These are phyloP conservation scores for Populus ilicifolia DNA, from an alignment of 345 rosid genomes.

Conservation along the genomic window DNA sequence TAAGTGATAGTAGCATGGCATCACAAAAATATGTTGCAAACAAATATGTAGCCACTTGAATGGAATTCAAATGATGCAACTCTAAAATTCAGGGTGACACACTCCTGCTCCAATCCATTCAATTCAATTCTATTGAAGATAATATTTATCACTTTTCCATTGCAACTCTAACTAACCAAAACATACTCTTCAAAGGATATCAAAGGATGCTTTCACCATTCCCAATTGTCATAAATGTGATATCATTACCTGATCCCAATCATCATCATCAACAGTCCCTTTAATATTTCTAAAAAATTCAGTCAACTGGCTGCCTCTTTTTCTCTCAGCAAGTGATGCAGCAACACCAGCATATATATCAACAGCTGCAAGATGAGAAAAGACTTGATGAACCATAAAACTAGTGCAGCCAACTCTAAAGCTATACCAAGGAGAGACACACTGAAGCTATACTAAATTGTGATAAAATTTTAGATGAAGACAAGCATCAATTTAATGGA, in stretches of 20 bases:
- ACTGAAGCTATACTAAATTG: background rate
- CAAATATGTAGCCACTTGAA: background rate
- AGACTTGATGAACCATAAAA: background rate
- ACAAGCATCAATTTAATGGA: background rate
- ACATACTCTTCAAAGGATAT: background rate
- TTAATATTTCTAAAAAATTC: conserved; percentile 90
- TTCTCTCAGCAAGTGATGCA: conserved; percentile 88
- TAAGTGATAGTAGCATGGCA: too few species aligned
- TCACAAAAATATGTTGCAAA: background rate
- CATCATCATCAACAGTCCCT: conserved; percentile 85
- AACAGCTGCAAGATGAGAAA: conserved; percentile 53
- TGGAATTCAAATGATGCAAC: background rate
- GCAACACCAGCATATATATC: conserved; percentile 98
- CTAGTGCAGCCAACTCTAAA: background rate
- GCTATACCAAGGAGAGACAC: too few species aligned
- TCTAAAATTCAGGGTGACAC: background rate
- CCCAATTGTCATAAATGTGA: background rate
- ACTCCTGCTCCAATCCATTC: background rate
- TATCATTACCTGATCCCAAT: conserved; percentile 89
- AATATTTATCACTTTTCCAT: background rate
- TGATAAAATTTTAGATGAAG: background rate
- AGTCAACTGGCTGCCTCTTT: conserved; percentile 83
- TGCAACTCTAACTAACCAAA: background rate
- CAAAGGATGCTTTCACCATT: background rate
- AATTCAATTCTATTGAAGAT: background rate